Conservation (phyloP, 257 asterid genomes). For the Coffea eugenioides region DNA sequence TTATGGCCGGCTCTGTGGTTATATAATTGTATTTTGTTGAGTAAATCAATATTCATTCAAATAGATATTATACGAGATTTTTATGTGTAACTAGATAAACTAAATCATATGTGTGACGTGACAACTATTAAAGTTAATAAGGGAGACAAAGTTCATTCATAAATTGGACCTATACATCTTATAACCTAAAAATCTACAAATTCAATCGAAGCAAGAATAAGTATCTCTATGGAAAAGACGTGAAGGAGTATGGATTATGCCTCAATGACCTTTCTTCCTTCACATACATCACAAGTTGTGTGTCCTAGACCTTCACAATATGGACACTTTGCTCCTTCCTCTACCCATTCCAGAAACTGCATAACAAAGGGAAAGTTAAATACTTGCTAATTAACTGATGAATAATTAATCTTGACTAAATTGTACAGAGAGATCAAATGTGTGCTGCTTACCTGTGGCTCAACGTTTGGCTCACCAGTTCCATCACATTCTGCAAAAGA, state of each 20-base stretch:
- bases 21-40: too few relatives aligned
- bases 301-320: conserved; percentile 82
- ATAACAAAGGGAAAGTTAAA: not conserved
- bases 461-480: conserved; percentile 93
- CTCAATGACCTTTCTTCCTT: conserved; percentile 38
- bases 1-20: too few relatives aligned
- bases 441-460: conserved; percentile 64
- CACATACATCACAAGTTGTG: conserved; percentile 63
- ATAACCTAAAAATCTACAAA: not conserved
- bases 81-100: too few relatives aligned
- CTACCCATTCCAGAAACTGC: conserved; percentile 97
- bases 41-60: too few relatives aligned
- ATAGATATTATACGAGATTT: too few relatives aligned
- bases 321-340: conserved; percentile 76
- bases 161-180: not conserved
- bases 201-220: not conserved
- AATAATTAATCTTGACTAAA: not conserved
- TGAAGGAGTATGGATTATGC: conserved; percentile 9
- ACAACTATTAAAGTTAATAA: too few relatives aligned
- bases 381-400: not conserved
- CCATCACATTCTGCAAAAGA: conserved; percentile 87
- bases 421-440: not conserved
- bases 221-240: not conserved
- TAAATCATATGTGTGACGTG: too few relatives aligned
- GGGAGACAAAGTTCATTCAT: not conserved